phyloP scores from a whole-genome alignment of 2,329 filamentous ascomycete species.

The Stagonosporopsis chrysanthemi region DNA sequence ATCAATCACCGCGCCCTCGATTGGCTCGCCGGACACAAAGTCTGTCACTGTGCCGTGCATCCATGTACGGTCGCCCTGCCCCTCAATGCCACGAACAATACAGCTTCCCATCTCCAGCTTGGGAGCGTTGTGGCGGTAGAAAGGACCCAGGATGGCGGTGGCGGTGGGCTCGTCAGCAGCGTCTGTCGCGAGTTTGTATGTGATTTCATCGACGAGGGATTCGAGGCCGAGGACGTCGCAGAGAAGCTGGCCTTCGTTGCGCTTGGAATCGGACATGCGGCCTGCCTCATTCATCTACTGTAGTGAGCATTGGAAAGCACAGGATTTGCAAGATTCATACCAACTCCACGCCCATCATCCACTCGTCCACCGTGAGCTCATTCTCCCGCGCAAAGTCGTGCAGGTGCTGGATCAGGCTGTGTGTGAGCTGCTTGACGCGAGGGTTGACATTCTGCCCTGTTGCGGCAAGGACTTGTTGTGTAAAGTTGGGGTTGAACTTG shows the following conservation, averaged over 20 bases:
- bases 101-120: constrained; percentile 71
- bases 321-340: constrained; percentile 49
- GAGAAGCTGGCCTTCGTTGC: constrained; percentile 69
- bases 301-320: constrained; percentile 6
- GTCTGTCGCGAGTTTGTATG: constrained; percentile 68
- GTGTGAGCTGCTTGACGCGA: constrained; percentile 69
- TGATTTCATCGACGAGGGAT: constrained; percentile 78
- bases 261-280: constrained; percentile 67
- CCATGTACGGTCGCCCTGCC: constrained; percentile 61
- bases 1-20: constrained; percentile 72
- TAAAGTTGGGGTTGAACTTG: constrained; percentile 78
- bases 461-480: constrained; percentile 73
- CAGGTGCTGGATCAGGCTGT: constrained; percentile 71
- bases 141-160: constrained; percentile 83
- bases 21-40: constrained; percentile 67
- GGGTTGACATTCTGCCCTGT: constrained; percentile 74
- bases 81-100: constrained; percentile 63
- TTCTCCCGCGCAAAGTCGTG: constrained; percentile 81
- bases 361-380: constrained; percentile 79
- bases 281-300: constrained; percentile 66
- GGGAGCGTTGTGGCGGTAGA: constrained; percentile 79
- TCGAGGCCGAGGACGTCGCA: constrained; percentile 67
- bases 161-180: constrained; percentile 65
- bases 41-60: constrained; percentile 70
- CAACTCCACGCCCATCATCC: constrained; percentile 76